Conservation (phyloP, 2,329 filamentous ascomycete species). For the Emmonsiellopsis sp. region DNA sequence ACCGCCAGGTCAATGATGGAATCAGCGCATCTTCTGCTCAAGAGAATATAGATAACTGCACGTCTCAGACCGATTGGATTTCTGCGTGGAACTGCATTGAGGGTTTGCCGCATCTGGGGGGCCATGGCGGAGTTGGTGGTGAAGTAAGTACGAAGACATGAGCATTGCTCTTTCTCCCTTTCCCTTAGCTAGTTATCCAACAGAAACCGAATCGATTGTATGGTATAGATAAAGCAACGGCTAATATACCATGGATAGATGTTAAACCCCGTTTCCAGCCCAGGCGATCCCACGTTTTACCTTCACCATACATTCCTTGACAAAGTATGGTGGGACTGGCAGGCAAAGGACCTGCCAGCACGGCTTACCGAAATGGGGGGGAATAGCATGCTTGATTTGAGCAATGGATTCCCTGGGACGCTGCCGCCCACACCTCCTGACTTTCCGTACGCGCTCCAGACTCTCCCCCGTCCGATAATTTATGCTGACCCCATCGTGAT, state of each 20-base stretch:
- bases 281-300: slow-evolving; percentile 37
- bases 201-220: neutral
- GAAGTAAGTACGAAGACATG: neutral
- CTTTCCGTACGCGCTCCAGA: neutral
- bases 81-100: slow-evolving; percentile 3
- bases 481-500: too few species aligned
- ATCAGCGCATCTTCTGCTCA: neutral
- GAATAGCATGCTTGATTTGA: neutral
- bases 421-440: neutral
- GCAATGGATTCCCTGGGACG: too few species aligned
- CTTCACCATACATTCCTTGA: slow-evolving; percentile 39
- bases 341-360: slow-evolving; percentile 18
- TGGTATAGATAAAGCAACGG: neutral
- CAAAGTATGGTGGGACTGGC: slow-evolving; percentile 39
- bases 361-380: slow-evolving; percentile 2
- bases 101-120: neutral
- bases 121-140: slow-evolving; percentile 3
- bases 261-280: slow-evolving; percentile 10
- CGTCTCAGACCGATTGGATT: neutral
- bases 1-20: neutral
- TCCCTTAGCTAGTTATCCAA: too few species aligned
- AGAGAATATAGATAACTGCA: neutral
- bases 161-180: neutral
- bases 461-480: too few species aligned
- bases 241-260: neutral